These are phyloP conservation scores for Diaporthe caulivora DNA, from an alignment of 2,329 filamentous ascomycete genomes.

Conservation along the genomic window DNA sequence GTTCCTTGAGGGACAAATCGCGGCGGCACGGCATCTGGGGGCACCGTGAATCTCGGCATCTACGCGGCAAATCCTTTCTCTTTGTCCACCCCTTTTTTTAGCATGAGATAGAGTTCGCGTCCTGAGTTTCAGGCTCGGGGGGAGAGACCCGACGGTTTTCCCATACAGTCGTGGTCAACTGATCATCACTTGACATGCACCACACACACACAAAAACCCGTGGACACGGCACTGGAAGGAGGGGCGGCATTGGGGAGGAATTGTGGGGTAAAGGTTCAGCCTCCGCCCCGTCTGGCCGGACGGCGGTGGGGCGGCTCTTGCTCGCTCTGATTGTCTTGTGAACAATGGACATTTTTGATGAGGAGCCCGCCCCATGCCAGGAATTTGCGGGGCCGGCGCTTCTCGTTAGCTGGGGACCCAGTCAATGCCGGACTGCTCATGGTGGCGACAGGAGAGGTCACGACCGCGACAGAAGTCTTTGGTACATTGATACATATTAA, in stretches of 20 bases:
- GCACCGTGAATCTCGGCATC: slow-evolving; percentile 14
- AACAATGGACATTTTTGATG: not conserved
- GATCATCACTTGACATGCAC: slow-evolving; percentile 20
- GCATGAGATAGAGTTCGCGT: slow-evolving; percentile 7
- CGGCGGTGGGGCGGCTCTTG: not conserved
- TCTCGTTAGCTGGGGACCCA: slow-evolving; percentile 9
- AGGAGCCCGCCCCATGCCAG: not conserved
- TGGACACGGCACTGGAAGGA: slow-evolving; percentile 1
- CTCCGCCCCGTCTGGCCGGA: not conserved
- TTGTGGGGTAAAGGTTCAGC: slow-evolving; percentile 24
- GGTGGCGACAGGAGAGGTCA: slow-evolving; percentile 16
- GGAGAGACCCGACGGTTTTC: no score
- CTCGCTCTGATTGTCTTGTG: not conserved
- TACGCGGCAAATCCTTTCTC: not conserved
- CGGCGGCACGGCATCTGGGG: slow-evolving; percentile 17
- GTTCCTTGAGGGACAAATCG: not conserved
- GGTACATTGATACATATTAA: not conserved
- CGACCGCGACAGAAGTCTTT: not conserved
- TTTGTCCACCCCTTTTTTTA: no score
- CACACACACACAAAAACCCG: no score
- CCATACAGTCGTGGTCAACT: slow-evolving; percentile 1
- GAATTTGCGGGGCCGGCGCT: slow-evolving; percentile 21
- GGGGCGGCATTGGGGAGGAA: not conserved
- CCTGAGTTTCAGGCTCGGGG: not conserved
- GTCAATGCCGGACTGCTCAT: slow-evolving; percentile 18